These are phyloP conservation scores for Aspergillus nidulans DNA, from an alignment of 495 filamentous ascomycete genomes.

Conservation along the genomic window DNA sequence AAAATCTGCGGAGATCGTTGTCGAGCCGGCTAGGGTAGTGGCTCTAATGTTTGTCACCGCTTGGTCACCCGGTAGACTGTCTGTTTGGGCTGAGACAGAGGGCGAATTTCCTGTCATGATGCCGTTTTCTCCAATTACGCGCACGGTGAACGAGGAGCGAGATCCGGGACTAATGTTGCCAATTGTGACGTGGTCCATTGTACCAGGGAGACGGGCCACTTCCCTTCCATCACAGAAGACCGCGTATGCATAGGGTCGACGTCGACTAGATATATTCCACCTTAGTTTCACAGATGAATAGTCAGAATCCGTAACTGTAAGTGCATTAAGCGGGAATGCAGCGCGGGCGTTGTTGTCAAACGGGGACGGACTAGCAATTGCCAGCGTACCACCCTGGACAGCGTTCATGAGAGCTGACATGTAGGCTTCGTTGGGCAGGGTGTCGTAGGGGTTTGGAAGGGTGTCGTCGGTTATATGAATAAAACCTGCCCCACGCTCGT, in stretches of 20 bases:
- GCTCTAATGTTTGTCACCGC: neutral
- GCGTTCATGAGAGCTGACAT: slow-evolving; percentile 12
- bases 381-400: slow-evolving; percentile 7
- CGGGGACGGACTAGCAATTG: too few species aligned
- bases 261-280: too few species aligned
- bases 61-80: neutral
- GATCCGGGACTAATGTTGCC: neutral
- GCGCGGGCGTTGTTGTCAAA: too few species aligned
- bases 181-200: neutral
- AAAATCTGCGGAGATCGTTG: slow-evolving; percentile 12
- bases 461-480: slow-evolving; percentile 13
- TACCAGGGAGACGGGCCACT: too few species aligned
- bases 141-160: neutral
- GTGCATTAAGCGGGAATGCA: too few species aligned
- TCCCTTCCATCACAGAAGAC: too few species aligned
- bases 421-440: slow-evolving; percentile 13
- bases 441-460: slow-evolving; percentile 16
- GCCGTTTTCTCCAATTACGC: neutral
- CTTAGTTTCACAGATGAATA: too few species aligned
- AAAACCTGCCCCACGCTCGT: slow-evolving; percentile 4
- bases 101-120: neutral
- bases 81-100: neutral
- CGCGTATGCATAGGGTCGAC: too few species aligned
- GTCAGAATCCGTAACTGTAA: neutral
- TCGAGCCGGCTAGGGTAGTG: neutral